Evolutionary conservation across 2,329 filamentous ascomycete genomes (phyloP).

Genomic region (Rhynchosporium graminicola): DNA sequence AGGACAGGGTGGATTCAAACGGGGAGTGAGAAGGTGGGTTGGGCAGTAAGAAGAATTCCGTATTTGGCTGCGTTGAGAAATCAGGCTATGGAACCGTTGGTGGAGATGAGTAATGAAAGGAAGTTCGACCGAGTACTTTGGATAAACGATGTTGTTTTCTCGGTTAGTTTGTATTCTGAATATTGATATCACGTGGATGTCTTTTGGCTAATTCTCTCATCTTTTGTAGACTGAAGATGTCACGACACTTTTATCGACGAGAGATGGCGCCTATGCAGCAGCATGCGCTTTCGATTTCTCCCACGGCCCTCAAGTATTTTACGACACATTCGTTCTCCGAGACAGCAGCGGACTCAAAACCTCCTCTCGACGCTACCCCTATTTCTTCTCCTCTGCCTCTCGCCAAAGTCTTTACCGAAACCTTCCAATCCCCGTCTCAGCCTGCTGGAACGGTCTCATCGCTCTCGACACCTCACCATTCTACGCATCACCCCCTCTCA

Average conservation of each 20-base stretch:
- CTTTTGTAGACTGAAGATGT: conserved; percentile 54
- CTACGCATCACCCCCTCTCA: conserved; percentile 46
- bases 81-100: conserved; percentile 48
- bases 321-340: conserved; percentile 64
- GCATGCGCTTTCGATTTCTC: conserved; percentile 52
- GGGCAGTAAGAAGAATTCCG: conserved; percentile 59
- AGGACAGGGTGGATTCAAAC: conserved; percentile 63
- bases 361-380: conserved; percentile 59
- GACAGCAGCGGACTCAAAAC: conserved; percentile 54
- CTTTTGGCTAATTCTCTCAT: conserved; percentile 10
- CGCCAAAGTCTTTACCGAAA: conserved; percentile 54
- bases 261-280: conserved; percentile 59
- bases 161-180: conserved; percentile 42
- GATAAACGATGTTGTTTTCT: conserved; percentile 64
- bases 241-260: conserved; percentile 56
- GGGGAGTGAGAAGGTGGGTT: conserved; percentile 46
- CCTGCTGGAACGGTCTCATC: conserved; percentile 60
- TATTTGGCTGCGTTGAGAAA: conserved; percentile 68
- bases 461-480: conserved; percentile 58
- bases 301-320: conserved; percentile 48
- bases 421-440: conserved; percentile 51
- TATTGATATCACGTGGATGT: not conserved
- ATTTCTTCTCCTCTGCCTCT: conserved; percentile 54
- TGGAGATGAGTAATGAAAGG: conserved; percentile 12
- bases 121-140: conserved; percentile 59